Percentiles rank a stretch among this genome's conserved stretches.
Conservation (phyloP, 2,329 filamentous ascomycete species). For the Rhexocercosporidium sp. region DNA sequence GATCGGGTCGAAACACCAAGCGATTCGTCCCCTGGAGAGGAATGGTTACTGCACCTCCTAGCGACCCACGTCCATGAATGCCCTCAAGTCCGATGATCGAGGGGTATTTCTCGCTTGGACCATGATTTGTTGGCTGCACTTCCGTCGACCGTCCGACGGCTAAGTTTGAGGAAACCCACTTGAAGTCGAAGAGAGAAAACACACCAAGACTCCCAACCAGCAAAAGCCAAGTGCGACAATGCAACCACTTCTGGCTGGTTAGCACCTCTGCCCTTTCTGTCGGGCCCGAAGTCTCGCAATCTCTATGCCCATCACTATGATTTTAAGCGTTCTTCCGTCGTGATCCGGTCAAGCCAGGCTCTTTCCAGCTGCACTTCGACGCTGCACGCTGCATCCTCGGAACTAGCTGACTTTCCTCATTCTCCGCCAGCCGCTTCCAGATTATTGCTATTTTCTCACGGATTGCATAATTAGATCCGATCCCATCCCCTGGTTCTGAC, state of each 20-base stretch:
- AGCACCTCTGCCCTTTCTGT: neutral
- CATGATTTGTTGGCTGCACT: constrained; percentile 11
- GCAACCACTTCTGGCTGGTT: constrained; percentile 3
- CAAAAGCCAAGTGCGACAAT: neutral
- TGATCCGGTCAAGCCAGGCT: constrained; percentile 6
- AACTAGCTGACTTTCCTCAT: constrained; percentile 1
- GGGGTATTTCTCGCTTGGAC: constrained; percentile 11
- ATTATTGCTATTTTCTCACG: constrained; percentile 1
- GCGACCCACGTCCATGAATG: constrained; percentile 4
- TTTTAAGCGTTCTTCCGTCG: neutral
- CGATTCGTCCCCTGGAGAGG: neutral
- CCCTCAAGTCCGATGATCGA: constrained; percentile 8
- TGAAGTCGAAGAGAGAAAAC: neutral
- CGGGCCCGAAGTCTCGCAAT: constrained; percentile 7
- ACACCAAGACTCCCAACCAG: constrained; percentile 12
- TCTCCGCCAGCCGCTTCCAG: constrained; percentile 4
- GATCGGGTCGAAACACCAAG: constrained; percentile 20
- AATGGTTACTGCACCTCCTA: neutral
- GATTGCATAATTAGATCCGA: constrained; percentile 9
- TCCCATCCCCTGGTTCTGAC: constrained; percentile 6
- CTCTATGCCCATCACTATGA: constrained; percentile 4
- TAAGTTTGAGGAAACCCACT: constrained; percentile 16
- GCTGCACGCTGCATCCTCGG: neutral
- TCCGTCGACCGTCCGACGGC: constrained; percentile 20
- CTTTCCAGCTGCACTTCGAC: neutral